phyloP scores from a whole-genome alignment of 257 asterid genomes.

The Ocimum tenuiflorum region DNA sequence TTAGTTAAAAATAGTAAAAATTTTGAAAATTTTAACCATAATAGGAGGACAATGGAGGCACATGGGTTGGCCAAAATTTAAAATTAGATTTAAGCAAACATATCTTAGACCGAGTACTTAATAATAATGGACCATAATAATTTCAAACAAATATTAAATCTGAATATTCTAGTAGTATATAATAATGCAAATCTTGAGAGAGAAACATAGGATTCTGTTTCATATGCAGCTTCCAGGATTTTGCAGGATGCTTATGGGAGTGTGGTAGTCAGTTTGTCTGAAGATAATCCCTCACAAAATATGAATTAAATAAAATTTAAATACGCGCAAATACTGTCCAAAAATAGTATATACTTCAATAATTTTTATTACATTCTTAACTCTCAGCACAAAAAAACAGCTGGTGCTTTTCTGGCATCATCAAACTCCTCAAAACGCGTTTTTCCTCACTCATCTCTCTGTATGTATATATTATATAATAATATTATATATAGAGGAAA shows the following conservation, averaged over 20 bases:
- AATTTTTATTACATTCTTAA: neutral
- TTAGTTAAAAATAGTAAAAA: neutral
- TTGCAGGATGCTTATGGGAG: conserved; percentile 30
- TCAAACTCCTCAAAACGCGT: conserved; percentile 46
- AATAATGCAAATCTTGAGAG: conserved; percentile 17
- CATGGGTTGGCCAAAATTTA: conserved; percentile 19
- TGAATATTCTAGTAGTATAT: conserved; percentile 17
- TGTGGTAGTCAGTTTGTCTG: conserved; percentile 25
- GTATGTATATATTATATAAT: conserved; percentile 4
- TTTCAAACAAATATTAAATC: neutral
- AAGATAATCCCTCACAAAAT: conserved; percentile 12
- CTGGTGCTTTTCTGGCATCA: conserved; percentile 57
- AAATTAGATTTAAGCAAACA: conserved; percentile 10
- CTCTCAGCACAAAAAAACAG: conserved; percentile 35
- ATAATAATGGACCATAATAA: conserved; percentile 11
- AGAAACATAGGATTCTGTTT: conserved; percentile 40
- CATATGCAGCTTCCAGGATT: conserved; percentile 56
- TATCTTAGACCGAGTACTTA: conserved; percentile 25
- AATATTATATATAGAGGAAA: neutral
- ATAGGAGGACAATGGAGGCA: conserved; percentile 15
- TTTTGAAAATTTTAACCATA: neutral
- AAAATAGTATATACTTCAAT: conserved; percentile 4
- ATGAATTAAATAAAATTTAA: neutral
- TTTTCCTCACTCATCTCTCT: conserved; percentile 2
- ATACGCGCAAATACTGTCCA: conserved; percentile 34